Base-by-base conservation (phyloP, 805 yeast genomes). In the Kregervanrija fluxuum region DNA sequence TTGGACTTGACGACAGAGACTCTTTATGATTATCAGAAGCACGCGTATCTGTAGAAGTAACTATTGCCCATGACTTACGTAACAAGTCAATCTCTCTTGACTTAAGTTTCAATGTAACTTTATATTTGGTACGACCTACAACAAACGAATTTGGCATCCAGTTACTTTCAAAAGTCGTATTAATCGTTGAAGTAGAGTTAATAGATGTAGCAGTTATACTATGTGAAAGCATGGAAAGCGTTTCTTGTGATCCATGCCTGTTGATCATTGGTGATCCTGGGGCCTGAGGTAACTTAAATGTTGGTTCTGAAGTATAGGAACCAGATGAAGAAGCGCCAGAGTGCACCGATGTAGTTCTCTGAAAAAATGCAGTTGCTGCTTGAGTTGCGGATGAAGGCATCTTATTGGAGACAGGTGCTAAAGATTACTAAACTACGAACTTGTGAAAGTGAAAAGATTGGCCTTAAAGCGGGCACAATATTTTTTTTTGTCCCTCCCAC, bases 1-100 rank as follows among this genome's bases (percentile, higher is more conserved):
- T 6, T 22, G 28, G 28, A 6, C 28, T 35, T 40, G n/a, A 40
- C 28, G 30, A 32, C 28, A 12, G 15, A 41, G 5, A 28, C 33
- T 16, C 35, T 42, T n/a, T 35, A 30, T 10, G 40, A 22, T 22
- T 14, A 30, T 48, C 47, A 39, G 40, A 13, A 8, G 52, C 42
- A 28, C 40, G n/a, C 5, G 52, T 30, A 15, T 43, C 50, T n/a
- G 35, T 50, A 5, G 54, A 47, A 11, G 62, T 56, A 13, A 70
- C 69, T 40, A 64, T 61, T 43, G 62, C 62, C 79, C 80, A 75
- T 5, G 77, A 73, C 48, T 62, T 67, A 42, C 74, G 56, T 32
- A 75, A 58, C 17, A 69, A 54, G 9, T 70, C 74, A 33, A 73
- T 73, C 48, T 75, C 79, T 38, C 49, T 53, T 17, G 56, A 53